Evolutionary conservation across 306 rosid genomes (phyloP), one percentile per base, ranked within the genome.

Genomic region (Malus asiatica): DNA sequence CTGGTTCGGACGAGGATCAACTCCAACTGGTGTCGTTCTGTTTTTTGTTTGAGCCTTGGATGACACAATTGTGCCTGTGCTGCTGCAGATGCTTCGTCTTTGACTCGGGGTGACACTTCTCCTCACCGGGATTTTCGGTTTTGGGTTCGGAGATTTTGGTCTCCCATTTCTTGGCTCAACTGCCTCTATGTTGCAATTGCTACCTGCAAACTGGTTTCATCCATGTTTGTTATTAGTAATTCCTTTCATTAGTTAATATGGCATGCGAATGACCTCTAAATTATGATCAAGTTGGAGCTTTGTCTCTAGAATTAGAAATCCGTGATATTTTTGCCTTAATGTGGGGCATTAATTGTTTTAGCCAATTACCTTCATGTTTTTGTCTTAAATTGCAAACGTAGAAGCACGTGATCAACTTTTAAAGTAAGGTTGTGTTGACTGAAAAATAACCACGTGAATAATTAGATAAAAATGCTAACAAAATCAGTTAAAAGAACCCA

Each of bases 181-280:
- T 63, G 71, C 38, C 75, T 79, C 88, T 62, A 71, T 29, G 51
- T 86, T 86, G 79, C 68, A 74, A 60, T 68, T 67, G 42, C 48
- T 66, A 35, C 44, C 83, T 84, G 90, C 79, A 83, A 91, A 83
- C 88, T 80, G 83, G 53, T 35, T 72, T 9, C 16, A 51, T 14
- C 25, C 23, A 14, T 20, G 18, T 70, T 70, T 44, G 4, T 44
- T 44, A 11, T 3, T 44, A 44, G 48, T 23, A n/a, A 23, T 69
- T 45, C 60, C 10, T 25, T 44, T 22, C 52, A 45, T 20, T 59
- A n/a, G 69, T 62, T 62, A 62, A 5, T 25, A 29, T 18, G 48
- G 48, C 48, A 44, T 44, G 15, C 15, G 48, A 44, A 44, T 44
- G 48, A 44, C 4, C 15, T 44, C 15, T 11, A 44, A 44, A 44